These are phyloP conservation scores for Exophiala xenobiotica DNA, from an alignment of 2,329 filamentous ascomycete species.

Conservation along the genomic window DNA sequence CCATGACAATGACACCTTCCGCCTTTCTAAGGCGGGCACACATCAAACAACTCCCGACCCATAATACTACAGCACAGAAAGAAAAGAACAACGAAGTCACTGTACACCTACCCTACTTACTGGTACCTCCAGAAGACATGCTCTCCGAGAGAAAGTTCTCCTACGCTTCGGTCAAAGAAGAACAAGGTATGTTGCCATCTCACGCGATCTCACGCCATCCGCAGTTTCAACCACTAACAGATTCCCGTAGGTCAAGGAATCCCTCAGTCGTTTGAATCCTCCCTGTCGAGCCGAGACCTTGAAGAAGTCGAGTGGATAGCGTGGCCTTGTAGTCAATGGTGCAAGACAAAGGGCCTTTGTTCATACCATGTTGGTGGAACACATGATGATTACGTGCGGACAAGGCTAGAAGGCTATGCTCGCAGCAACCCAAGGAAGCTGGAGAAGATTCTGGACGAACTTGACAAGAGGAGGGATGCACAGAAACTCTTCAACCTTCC, in stretches of 20 bases:
- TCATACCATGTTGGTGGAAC: slow-evolving; percentile 23
- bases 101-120: slow-evolving; percentile 9
- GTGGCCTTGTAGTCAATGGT: slow-evolving; percentile 30
- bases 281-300: slow-evolving; percentile 26
- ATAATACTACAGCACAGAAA: neutral
- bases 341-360: slow-evolving; percentile 28
- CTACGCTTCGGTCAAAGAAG: slow-evolving; percentile 32
- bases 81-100: neutral
- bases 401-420: slow-evolving; percentile 27
- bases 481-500: slow-evolving; percentile 27
- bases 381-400: slow-evolving; percentile 26
- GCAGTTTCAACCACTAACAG: slow-evolving; percentile 5
- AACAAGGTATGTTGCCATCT: slow-evolving; percentile 22
- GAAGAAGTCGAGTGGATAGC: slow-evolving; percentile 29
- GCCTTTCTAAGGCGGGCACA: slow-evolving; percentile 3
- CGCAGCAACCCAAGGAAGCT: slow-evolving; percentile 26
- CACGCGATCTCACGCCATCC: neutral
- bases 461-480: slow-evolving; percentile 27
- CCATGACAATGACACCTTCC: slow-evolving; percentile 1
- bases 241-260: slow-evolving; percentile 20
- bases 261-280: slow-evolving; percentile 30
- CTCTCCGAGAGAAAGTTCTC: slow-evolving; percentile 27
- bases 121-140: slow-evolving; percentile 24
- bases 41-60: neutral
- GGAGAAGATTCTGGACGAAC: slow-evolving; percentile 28